Base-by-base conservation (phyloP, 768 basidiomycete species). In the Pleurotus platypus region DNA sequence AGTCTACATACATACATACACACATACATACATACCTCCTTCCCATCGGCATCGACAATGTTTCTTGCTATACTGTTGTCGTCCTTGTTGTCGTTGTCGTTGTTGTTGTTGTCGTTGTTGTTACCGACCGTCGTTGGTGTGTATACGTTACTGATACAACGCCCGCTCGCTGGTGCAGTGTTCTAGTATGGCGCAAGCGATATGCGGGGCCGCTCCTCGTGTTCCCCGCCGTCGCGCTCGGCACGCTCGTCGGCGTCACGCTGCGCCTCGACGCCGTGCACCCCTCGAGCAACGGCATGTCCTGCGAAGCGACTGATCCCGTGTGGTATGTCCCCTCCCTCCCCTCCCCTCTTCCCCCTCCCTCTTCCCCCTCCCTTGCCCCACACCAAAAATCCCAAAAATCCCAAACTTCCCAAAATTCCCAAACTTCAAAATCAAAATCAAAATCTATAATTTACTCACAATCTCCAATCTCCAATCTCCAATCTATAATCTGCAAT, bases 291-390 rank as follows among this genome's bases (percentile, higher is more conserved):
- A 77, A 84, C 38, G 80, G 79, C 60, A 65, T 89, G 57, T 75
- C 79, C 61, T 89, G 87, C 62, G 86, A 88, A 62, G 76, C 78
- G 30, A 78, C 71, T n/a, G 58, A 74, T 61, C 84, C 84, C 2
- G 66, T 78, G 55, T 87, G 86, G 87, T 87, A 62, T 46, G 79
- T 63, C 1, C 13, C 4, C 24, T 42, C 46, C 27, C 46, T 22
- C 27, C 26, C 57, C 3, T 48, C 22, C 35, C 15, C 8, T n/a
- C 40, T 47, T 24, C 35, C 6, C 24, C 58, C 3, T 48, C 22
- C 35, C 15, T 18, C 18, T 22, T 54, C 55, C 40, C 45, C 43
- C 58, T 20, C 20, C 20, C 20, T 20, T 20, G 20, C 2, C 20
- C 20, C 20, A 20, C n/a, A n/a, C n/a, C n/a, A n/a, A n/a, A n/a